phyloP scores from a whole-genome alignment of 192 early-diverging fungal species.

The Coemansia sp. region DNA sequence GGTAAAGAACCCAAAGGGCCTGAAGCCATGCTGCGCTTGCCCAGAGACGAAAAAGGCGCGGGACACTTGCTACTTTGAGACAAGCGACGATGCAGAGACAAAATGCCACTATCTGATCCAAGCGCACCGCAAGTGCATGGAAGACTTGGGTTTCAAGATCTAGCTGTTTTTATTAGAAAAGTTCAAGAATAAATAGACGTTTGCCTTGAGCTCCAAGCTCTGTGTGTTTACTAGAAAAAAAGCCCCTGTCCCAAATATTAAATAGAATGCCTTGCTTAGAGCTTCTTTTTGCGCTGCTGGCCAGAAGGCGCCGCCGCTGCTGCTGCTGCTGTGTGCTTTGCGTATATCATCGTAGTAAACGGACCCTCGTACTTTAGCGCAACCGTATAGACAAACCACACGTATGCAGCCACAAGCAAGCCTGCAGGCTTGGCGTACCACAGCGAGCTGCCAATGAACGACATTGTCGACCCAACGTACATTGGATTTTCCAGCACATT shows the following conservation, averaged over 20 bases:
- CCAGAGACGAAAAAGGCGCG: constrained; percentile 90
- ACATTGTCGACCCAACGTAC: constrained; percentile 88
- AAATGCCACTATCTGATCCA: constrained; percentile 85
- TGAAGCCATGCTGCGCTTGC: constrained; percentile 96
- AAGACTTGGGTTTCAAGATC: constrained; percentile 91
- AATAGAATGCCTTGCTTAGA: constrained; percentile 10
- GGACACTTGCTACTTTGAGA: constrained; percentile 83
- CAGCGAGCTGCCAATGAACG: constrained; percentile 79
- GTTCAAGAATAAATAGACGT: too few species aligned
- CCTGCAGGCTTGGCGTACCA: constrained; percentile 75
- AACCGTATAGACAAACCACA: constrained; percentile 72
- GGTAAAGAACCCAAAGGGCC: constrained; percentile 5
- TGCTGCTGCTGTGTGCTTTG: constrained; percentile 48
- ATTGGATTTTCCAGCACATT: constrained; percentile 92
- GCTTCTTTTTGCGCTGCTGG: constrained; percentile 39
- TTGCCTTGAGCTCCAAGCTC: neutral
- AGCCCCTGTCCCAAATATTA: neutral
- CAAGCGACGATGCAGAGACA: constrained; percentile 70
- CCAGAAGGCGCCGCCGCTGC: neutral
- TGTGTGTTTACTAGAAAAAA: too few species aligned
- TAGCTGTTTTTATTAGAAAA: constrained; percentile 19
- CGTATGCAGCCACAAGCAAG: constrained; percentile 64
- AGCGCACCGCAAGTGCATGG: constrained; percentile 88
- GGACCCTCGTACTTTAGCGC: constrained; percentile 81
- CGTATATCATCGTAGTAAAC: constrained; percentile 80